Base-by-base conservation (phyloP, 2,329 filamentous ascomycete species). In the Mollisiaceae sp. region DNA sequence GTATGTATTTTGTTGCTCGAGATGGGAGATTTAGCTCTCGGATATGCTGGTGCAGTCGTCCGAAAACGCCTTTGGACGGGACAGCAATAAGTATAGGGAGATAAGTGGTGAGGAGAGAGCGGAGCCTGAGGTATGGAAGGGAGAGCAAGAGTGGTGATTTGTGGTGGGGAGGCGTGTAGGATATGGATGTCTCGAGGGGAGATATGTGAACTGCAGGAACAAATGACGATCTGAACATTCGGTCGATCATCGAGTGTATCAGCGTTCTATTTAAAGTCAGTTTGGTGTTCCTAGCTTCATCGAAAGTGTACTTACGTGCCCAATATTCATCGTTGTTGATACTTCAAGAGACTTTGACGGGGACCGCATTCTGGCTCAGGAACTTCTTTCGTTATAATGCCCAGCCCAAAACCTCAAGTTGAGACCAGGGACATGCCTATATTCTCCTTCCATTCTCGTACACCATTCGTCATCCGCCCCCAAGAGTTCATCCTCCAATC, bases 201-300 rank as follows among this genome's bases (percentile, higher is more conserved):
- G 15, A 60, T 22, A 50, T 63, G 60, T 5, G 56, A n/a, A 12
- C 50, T 63, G 47, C 60, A 66, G 18, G 64, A 66, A 50, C 64
- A 66, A 47, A 66, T 58, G 14, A 66, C 47, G 39, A 66, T 47
- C 43, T 66, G 64, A 6, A 66, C 35, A 27, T 60, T 56, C 8
- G 60, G 56, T 22, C 24, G 39, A 32, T 18, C 60, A 18, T 39
- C 47, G 9, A 27, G 43, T 38, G 35, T 61, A 2, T 9, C 20
- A 11, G 27, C 36, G 20, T 59, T 14, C 36, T 60, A 27, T 60
- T 20, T 24, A 1, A 15, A 12, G 15, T 60, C 22, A 54, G 43
- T 14, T 45, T 22, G 38, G 5, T 22, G 1, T 45, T 18, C 41
- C 35, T 8, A 36, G 22, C 52, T 15, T n/a, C 32, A 20, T 14